A percentile compares a stretch with the other conserved stretches of the same genome.
These are phyloP conservation scores for Cyberlindnera petersonii DNA, from an alignment of 805 yeast species.

Conservation along the genomic window DNA sequence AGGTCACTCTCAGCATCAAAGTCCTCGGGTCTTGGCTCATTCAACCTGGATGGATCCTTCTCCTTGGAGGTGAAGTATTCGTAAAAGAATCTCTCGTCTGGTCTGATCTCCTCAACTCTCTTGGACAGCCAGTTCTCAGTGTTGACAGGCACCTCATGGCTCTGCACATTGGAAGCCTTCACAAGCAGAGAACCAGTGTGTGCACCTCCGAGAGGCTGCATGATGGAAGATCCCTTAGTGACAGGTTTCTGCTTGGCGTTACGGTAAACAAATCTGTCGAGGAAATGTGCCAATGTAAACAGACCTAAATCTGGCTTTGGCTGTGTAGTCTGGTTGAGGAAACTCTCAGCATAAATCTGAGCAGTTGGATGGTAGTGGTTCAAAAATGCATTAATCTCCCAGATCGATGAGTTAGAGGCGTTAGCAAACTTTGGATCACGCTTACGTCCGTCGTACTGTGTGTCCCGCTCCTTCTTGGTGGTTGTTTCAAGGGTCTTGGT, in stretches of 20 bases:
- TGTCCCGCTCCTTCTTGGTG: slow-evolving; percentile 14
- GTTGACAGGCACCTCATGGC: slow-evolving; percentile 65
- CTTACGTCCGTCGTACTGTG: slow-evolving; percentile 72
- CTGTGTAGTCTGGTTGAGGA: slow-evolving; percentile 42
- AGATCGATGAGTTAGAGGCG: slow-evolving; percentile 74
- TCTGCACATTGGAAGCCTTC: slow-evolving; percentile 48
- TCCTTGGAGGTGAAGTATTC: slow-evolving; percentile 73
- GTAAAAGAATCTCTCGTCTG: slow-evolving; percentile 85
- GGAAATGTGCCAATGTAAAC: slow-evolving; percentile 82
- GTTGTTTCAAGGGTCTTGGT: background rate
- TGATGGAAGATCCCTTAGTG: slow-evolving; percentile 85
- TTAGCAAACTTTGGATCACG: slow-evolving; percentile 93
- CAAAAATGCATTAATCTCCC: slow-evolving; percentile 78
- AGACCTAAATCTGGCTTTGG: slow-evolving; percentile 88
- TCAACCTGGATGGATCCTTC: slow-evolving; percentile 31
- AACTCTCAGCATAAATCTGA: slow-evolving; percentile 67
- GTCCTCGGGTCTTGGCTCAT: slow-evolving; percentile 32
- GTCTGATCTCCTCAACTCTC: slow-evolving; percentile 62
- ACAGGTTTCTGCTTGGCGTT: slow-evolving; percentile 76
- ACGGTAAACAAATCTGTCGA: slow-evolving; percentile 93
- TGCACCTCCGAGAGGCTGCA: slow-evolving; percentile 95
- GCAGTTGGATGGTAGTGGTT: slow-evolving; percentile 93
- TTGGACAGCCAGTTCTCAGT: slow-evolving; percentile 78
- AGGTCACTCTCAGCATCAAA: slow-evolving; percentile 42
- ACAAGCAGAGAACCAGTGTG: slow-evolving; percentile 69